Percentiles rank a stretch among this genome's conserved stretches.
phyloP scores from a whole-genome alignment of 495 filamentous ascomycete genomes.

The Tetracladium setigerum region DNA sequence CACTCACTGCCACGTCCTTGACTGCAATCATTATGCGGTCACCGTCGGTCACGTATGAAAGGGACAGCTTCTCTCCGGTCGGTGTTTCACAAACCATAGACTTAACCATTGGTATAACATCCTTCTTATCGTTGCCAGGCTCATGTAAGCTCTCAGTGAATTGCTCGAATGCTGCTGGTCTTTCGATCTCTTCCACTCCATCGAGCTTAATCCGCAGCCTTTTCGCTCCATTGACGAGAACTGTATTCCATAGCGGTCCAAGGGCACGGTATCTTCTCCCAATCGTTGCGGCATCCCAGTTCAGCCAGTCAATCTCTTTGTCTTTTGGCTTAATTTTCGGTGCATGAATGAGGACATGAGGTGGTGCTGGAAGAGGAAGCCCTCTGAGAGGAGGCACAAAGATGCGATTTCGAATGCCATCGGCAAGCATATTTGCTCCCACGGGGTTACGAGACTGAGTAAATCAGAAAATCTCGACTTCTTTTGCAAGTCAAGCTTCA shows the following conservation, averaged over 20 bases:
- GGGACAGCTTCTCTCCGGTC: background rate
- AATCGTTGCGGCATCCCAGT: background rate
- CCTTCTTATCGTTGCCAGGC: background rate
- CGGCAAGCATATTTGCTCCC: constrained; percentile 53
- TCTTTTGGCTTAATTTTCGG: constrained; percentile 15
- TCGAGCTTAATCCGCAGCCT: constrained; percentile 16
- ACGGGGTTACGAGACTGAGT: constrained; percentile 33
- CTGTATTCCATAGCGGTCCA: constrained; percentile 14
- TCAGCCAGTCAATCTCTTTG: constrained; percentile 10
- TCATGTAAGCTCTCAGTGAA: background rate
- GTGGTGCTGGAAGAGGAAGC: background rate
- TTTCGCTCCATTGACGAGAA: constrained; percentile 1
- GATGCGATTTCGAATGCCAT: constrained; percentile 46
- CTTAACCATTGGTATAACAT: background rate
- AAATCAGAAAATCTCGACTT: constrained; percentile 25
- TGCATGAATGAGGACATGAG: constrained; percentile 2
- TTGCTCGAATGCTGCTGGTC: background rate
- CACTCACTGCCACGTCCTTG: no score
- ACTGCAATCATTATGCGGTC: constrained; percentile 8
- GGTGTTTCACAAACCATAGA: background rate
- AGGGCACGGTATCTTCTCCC: constrained; percentile 9
- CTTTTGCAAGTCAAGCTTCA: constrained; percentile 34
- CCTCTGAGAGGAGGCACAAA: constrained; percentile 54
- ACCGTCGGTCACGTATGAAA: constrained; percentile 7
- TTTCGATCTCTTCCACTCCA: constrained; percentile 4